phyloP scores from a whole-genome alignment of 495 filamentous ascomycete species.

The Xanthoparmelia taractica region DNA sequence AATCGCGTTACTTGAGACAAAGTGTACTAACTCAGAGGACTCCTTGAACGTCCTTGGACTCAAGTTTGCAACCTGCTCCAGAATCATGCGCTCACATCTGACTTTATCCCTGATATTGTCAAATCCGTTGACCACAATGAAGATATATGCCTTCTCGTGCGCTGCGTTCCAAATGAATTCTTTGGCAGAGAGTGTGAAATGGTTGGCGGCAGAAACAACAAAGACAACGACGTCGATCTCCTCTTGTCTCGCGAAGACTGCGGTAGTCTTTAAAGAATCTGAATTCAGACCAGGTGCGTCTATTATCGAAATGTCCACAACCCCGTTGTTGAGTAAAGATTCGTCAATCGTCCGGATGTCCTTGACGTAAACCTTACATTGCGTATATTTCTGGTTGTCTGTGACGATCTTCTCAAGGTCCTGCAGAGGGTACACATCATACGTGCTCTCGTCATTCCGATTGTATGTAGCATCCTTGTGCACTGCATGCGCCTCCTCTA shows the following conservation, averaged over 20 bases:
- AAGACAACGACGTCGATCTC: slow-evolving; percentile 99
- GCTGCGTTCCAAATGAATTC: slow-evolving; percentile 96
- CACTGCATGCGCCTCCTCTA: slow-evolving; percentile 94
- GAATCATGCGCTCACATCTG: slow-evolving; percentile 77
- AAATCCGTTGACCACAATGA: slow-evolving; percentile 97
- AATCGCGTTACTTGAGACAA: slow-evolving; percentile 93
- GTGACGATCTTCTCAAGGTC: slow-evolving; percentile 83
- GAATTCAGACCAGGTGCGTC: slow-evolving; percentile 93
- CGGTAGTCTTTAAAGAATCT: slow-evolving; percentile 93
- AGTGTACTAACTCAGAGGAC: slow-evolving; percentile 85
- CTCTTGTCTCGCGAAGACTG: slow-evolving; percentile 92
- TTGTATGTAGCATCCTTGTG: slow-evolving; percentile 73
- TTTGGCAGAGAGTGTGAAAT: slow-evolving; percentile 91
- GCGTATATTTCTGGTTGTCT: slow-evolving; percentile 77
- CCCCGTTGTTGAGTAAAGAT: slow-evolving; percentile 91
- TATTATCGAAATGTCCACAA: slow-evolving; percentile 95
- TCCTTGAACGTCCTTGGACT: slow-evolving; percentile 92
- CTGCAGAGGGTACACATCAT: slow-evolving; percentile 68
- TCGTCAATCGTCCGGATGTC: slow-evolving; percentile 87
- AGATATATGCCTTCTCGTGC: slow-evolving; percentile 95
- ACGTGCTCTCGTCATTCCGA: slow-evolving; percentile 86
- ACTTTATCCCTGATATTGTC: slow-evolving; percentile 90
- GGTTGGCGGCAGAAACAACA: slow-evolving; percentile 93
- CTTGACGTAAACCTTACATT: slow-evolving; percentile 95
- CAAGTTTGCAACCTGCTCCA: slow-evolving; percentile 75